These are phyloP conservation scores for Eremothecium cymbalariae DNA, from an alignment of 1,139 yeast species.

Conservation along the genomic window DNA sequence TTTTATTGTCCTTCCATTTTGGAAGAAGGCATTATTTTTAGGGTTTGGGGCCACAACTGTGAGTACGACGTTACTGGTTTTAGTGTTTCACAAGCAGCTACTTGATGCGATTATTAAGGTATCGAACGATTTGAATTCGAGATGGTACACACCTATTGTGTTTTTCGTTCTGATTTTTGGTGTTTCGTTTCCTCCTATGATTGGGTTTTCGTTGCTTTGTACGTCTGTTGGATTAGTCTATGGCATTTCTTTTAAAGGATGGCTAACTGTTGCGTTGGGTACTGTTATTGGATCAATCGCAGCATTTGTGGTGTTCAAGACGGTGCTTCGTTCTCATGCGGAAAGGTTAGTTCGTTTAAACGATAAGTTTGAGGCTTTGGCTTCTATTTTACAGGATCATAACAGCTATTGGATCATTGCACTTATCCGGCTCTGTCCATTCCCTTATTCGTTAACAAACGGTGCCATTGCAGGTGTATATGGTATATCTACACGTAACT, in stretches of 20 bases:
- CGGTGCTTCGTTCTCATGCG: constrained; percentile 52
- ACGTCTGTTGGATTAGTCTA: constrained; percentile 73
- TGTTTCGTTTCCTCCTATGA: constrained; percentile 76
- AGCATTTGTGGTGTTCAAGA: constrained; percentile 63
- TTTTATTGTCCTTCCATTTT: constrained; percentile 17
- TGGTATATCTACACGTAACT: constrained; percentile 52
- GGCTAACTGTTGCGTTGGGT: constrained; percentile 65
- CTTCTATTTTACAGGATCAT: constrained; percentile 61
- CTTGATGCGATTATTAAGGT: constrained; percentile 37
- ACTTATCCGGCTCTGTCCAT: constrained; percentile 75
- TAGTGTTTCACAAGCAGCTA: constrained; percentile 44
- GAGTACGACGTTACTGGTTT: constrained; percentile 30
- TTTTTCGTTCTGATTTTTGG: constrained; percentile 42
- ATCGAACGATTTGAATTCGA: constrained; percentile 36
- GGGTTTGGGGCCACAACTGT: constrained; percentile 18
- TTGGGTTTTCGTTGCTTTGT: constrained; percentile 70
- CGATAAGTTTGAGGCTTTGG: constrained; percentile 64
- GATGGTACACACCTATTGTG: constrained; percentile 43
- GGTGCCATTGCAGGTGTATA: constrained; percentile 89
- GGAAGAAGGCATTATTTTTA: constrained; percentile 20
- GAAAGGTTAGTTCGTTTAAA: constrained; percentile 43
- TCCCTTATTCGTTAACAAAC: constrained; percentile 86
- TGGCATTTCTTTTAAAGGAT: constrained; percentile 67
- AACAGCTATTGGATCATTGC: constrained; percentile 61
- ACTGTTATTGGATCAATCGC: constrained; percentile 66